phyloP scores from a whole-genome alignment of 106 monocot genomes.

The Phalaenopsis equestris region DNA sequence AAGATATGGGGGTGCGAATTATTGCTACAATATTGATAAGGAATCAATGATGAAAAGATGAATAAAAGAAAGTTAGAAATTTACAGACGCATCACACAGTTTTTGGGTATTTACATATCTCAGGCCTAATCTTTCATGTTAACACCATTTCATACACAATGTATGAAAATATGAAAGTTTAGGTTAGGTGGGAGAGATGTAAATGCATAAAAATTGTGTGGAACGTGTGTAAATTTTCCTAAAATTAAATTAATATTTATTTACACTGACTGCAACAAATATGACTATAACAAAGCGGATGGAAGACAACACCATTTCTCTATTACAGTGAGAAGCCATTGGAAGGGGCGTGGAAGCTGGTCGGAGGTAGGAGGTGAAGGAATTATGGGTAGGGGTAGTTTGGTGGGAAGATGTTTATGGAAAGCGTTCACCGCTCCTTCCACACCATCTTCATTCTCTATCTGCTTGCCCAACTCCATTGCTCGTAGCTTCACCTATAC shows the following conservation, averaged over 20 bases:
- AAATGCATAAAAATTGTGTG: too few relatives aligned
- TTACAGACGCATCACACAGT: too few relatives aligned
- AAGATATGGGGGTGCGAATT: too few relatives aligned
- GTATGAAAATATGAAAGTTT: not conserved
- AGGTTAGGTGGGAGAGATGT: too few relatives aligned
- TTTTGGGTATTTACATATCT: too few relatives aligned
- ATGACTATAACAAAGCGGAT: slow-evolving; percentile 11
- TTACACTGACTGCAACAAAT: not conserved
- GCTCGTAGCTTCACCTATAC: slow-evolving; percentile 46
- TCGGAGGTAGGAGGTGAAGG: slow-evolving; percentile 9
- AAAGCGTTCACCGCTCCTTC: slow-evolving; percentile 49
- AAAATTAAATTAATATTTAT: slow-evolving; percentile 1
- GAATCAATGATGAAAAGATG: too few relatives aligned
- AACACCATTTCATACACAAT: not conserved
- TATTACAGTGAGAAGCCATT: slow-evolving; percentile 32
- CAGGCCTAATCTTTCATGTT: too few relatives aligned
- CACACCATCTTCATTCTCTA: slow-evolving; percentile 57
- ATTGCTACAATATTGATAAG: too few relatives aligned
- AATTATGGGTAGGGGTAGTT: slow-evolving; percentile 12
- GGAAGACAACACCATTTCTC: slow-evolving; percentile 59
- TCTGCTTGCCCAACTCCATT: slow-evolving; percentile 42
- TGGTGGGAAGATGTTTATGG: slow-evolving; percentile 31
- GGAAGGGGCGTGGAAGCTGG: slow-evolving; percentile 14
- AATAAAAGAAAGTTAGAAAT: too few relatives aligned
- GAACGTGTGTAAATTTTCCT: too few relatives aligned